These are phyloP conservation scores for Peronospora farinosa DNA, from an alignment of 352 stramenopile species.

Conservation along the genomic window DNA sequence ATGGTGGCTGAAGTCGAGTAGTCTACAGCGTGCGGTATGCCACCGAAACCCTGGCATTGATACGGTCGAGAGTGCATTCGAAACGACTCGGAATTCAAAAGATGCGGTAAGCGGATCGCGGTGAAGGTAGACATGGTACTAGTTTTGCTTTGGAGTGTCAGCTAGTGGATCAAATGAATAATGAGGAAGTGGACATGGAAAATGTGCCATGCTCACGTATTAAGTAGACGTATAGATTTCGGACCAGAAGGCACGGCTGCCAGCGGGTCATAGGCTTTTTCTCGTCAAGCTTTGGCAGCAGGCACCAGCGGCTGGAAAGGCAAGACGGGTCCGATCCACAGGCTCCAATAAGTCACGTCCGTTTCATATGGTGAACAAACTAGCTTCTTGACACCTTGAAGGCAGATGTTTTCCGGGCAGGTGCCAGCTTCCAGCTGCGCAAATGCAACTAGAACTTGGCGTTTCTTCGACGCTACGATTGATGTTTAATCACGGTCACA, in stretches of 20 bases:
- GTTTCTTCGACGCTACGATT: constrained; percentile 3
- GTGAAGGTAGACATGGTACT: constrained; percentile 21
- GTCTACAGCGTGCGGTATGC: constrained; percentile 16
- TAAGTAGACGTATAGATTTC: constrained; percentile 10
- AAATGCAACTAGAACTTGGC: neutral
- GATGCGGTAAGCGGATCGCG: constrained; percentile 21
- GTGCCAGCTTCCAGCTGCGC: constrained; percentile 22
- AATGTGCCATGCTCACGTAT: constrained; percentile 6
- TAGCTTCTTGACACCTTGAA: constrained; percentile 21
- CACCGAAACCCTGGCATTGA: constrained; percentile 15
- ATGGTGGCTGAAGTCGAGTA: constrained; percentile 9
- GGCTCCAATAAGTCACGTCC: constrained; percentile 15
- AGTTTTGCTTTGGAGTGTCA: constrained; percentile 7
- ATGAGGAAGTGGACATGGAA: constrained; percentile 20
- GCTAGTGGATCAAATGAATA: constrained; percentile 28
- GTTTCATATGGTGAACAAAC: constrained; percentile 15
- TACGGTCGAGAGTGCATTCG: constrained; percentile 17
- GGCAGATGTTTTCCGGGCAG: constrained; percentile 23
- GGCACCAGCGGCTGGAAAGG: constrained; percentile 27
- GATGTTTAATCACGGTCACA: neutral
- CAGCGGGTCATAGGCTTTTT: constrained; percentile 23
- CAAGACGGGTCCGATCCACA: constrained; percentile 25
- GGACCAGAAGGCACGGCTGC: constrained; percentile 27
- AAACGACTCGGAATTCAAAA: constrained; percentile 20
- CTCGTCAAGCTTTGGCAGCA: constrained; percentile 17